Base-by-base conservation (phyloP, 108 stramenopile species). In the Cyclotella baltica region DNA sequence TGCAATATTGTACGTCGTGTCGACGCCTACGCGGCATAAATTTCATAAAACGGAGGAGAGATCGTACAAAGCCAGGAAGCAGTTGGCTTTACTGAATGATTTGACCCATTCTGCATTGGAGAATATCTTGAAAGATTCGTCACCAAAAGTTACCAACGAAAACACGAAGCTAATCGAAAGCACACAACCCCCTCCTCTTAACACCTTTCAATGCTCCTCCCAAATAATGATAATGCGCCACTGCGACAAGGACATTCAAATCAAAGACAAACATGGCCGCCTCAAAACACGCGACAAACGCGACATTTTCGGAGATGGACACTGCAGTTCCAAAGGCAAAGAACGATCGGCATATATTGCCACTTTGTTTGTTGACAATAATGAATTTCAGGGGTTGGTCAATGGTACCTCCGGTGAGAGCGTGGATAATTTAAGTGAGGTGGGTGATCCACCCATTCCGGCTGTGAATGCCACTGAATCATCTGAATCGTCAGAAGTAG, bases 161-260 rank as follows among this genome's bases (percentile, higher is more conserved):
- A 20, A 75, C 57, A 31, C 2, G 68, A 48, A 58, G 28, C 55
- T 4, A 28, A 55, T 40, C n/a, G 19, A 13, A 22, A 1, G 34
- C 43, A 33, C 33, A 38, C 55, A 50, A 10, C 25, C 0, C 31
- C 0, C 36, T 18, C 23, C 18, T 36, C 47, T 2, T 35, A 46
- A 47, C 13, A 35, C 47, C 19, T 48, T 46, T 33, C 62, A 67
- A 5, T 81, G 80, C 53, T 74, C 69, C 33, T 75, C 73, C 38
- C 68, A 75, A 68, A 29, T 81, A 2, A 74, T 81, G 69, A 75
- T 81, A 0, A 81, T 75, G 80, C 22, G 80, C 33, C 80, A 81
- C 33, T 81, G 80, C 53, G 80, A 81, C 19, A 81, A 81, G 43
- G 73, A 71, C 18, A 69, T 71, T 2, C 20, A 70, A 53, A 30